Conservation (phyloP, 805 yeast genomes). For the Wickerhamiella allomyrinae region DNA sequence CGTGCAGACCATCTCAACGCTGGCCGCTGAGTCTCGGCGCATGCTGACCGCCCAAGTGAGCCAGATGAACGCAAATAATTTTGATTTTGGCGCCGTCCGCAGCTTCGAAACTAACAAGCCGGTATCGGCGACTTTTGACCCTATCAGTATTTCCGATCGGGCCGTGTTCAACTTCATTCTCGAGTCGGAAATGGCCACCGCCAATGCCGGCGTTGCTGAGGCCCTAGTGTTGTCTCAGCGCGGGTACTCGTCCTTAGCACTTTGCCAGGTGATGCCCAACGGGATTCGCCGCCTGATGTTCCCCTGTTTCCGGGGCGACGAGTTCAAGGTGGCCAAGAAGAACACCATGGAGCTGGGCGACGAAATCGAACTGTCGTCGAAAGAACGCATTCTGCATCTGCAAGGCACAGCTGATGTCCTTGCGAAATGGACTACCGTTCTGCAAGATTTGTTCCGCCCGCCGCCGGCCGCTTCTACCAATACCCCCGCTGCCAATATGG, state of each 20-base stretch:
- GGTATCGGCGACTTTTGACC: conserved; percentile 10
- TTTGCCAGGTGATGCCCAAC: conserved; percentile 4
- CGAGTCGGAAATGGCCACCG: neutral
- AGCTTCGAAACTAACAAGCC: conserved; percentile 6
- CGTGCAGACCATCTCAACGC: conserved; percentile 3
- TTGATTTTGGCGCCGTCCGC: conserved; percentile 8
- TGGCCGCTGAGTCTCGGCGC: conserved; percentile 4
- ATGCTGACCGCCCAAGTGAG: conserved; percentile 6
- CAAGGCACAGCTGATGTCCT: neutral
- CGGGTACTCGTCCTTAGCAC: conserved; percentile 5
- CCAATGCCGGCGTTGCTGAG: conserved; percentile 3
- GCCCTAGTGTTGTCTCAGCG: conserved; percentile 4
- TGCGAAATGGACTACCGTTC: neutral
- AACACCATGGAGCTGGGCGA: conserved; percentile 2
- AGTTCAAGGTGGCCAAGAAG: conserved; percentile 2
- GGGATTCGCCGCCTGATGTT: conserved; percentile 7
- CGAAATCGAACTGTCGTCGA: neutral
- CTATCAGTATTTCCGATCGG: conserved; percentile 7
- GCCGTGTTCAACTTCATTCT: conserved; percentile 6
- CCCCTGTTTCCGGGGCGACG: conserved; percentile 8
- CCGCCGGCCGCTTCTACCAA: neutral
- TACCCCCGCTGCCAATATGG: neutral
- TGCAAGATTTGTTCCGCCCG: neutral
- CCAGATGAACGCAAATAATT: conserved; percentile 3
- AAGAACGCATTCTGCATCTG: neutral